Conservation (phyloP, 345 rosid genomes). For the Eucalyptus erythrocorys region DNA sequence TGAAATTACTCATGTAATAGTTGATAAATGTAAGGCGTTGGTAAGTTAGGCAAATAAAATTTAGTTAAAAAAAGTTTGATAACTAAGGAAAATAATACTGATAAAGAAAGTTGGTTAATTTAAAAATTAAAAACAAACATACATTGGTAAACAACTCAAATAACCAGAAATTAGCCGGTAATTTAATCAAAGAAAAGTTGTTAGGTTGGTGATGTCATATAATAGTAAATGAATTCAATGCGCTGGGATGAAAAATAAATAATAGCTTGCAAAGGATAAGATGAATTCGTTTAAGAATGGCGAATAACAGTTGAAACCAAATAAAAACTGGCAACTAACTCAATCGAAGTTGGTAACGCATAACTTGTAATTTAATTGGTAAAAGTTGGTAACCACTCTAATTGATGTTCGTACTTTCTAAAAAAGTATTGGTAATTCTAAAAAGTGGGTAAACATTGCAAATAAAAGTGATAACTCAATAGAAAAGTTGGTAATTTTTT, state of each 20-base stretch:
- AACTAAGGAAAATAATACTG: not conserved
- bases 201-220: not conserved
- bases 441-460: not conserved
- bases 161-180: not conserved
- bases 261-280: not conserved
- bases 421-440: not conserved
- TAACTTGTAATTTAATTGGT: not conserved
- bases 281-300: not conserved
- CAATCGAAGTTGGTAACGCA: not conserved
- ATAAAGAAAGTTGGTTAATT: not conserved
- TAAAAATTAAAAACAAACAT: not conserved
- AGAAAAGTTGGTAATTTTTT: not conserved
- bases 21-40: not conserved
- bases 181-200: not conserved
- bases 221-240: not conserved
- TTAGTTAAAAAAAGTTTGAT: not conserved
- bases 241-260: not conserved
- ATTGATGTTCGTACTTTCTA: not conserved
- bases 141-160: not conserved
- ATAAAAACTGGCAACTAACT: not conserved
- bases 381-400: not conserved
- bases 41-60: not conserved
- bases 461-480: not conserved
- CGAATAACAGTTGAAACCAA: not conserved
- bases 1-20: not conserved